Evolutionary conservation across 257 asterid species (phyloP).

Genomic region (Ehretia macrophylla): DNA sequence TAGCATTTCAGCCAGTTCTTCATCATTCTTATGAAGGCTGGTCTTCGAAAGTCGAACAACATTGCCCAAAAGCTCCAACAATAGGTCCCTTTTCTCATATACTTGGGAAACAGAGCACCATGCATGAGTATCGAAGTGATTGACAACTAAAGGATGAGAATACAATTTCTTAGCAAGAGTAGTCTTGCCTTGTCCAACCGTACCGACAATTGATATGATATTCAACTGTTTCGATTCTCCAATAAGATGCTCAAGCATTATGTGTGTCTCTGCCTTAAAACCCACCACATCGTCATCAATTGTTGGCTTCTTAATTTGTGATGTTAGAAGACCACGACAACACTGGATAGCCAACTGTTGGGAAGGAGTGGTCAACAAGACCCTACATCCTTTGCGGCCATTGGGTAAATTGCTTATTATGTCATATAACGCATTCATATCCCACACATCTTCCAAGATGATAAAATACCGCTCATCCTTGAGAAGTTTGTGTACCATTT

Average conservation of each 20-base stretch:
- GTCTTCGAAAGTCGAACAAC: background rate
- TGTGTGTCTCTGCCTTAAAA: background rate
- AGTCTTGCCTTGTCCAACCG: conserved; percentile 18
- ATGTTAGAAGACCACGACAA: background rate
- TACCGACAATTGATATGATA: conserved; percentile 14
- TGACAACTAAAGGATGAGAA: background rate
- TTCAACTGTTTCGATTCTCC: no score
- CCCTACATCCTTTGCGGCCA: background rate
- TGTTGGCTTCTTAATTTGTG: background rate
- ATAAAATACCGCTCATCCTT: no score
- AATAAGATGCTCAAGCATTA: background rate
- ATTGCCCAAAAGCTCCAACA: conserved; percentile 1
- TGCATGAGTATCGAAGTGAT: background rate
- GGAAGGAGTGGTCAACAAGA: background rate
- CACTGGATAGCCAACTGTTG: background rate
- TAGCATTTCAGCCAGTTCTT: background rate
- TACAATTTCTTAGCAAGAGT: conserved; percentile 6
- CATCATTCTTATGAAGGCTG: background rate
- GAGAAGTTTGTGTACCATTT: background rate
- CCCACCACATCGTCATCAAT: conserved; percentile 11
- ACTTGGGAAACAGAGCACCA: conserved; percentile 11
- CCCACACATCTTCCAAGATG: background rate
- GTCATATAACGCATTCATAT: background rate
- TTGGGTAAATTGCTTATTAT: background rate
- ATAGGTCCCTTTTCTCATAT: background rate